Base-by-base conservation (phyloP, 768 basidiomycete species). In the Kwoniella dendrophila region DNA sequence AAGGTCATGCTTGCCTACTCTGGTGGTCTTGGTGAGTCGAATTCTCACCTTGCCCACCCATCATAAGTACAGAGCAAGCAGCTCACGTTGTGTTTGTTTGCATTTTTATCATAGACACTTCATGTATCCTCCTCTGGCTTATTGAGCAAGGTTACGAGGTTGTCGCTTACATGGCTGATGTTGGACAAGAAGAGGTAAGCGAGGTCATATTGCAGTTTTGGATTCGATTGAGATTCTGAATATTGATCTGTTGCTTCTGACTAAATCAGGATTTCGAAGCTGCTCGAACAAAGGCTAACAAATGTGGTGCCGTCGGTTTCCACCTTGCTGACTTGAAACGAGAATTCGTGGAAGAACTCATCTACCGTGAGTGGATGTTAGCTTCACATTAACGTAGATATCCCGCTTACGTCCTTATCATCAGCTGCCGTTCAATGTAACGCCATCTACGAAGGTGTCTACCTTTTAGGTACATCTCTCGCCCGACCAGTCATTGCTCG, bases 371-470 rank as follows among this genome's bases (percentile, higher is more conserved):
- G 77, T 67, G n/a, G n/a, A n/a, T 40, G 3, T 20, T 4, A 10
- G 29, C 30, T 12, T 10, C 18, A 3, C 4, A 20, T 4, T 16
- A 24, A 18, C 27, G 8, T 7, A 4, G 24, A 34, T 10, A 44
- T 30, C 22, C 48, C 27, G 16, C 38, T 33, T 16, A 7, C 3
- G 12, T 26, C 20, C 18, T 24, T 20, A 30, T 26, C 14, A 24
- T 11, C 29, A 43, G 77, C 96, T 26, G 95, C 96, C 44, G 87
- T 99, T 14, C 96, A 99, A 81, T 92, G 92, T 63, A 99, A 99
- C 81, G 90, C 89, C 81, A 98, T 98, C 81, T 99, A 99, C 81
- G 96, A 99, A 90, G 90, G 90, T 73, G 90, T 98, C 56, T 99
- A 98, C 82, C 88, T 98, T 32, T 88, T 98, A 51, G 96, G 95